Evolutionary conservation across 495 filamentous ascomycete species (phyloP).

Genomic region (Hamigera avellanea): DNA sequence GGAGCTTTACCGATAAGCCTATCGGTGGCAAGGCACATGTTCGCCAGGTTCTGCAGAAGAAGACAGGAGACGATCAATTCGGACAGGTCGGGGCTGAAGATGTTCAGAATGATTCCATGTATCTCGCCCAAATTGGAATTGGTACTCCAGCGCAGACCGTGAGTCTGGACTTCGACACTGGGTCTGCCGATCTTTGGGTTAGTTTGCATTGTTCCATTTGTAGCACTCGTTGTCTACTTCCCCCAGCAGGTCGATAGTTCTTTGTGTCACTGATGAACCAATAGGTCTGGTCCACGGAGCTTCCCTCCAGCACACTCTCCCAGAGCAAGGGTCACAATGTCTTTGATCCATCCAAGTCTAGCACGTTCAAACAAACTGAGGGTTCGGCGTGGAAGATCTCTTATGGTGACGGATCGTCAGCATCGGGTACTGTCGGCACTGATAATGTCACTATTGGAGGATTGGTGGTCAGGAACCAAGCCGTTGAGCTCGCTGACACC

Average conservation of each 20-base stretch:
- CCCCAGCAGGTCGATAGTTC: not conserved
- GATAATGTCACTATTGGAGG: conserved; percentile 58
- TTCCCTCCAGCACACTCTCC: conserved; percentile 28
- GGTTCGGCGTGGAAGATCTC: conserved; percentile 55
- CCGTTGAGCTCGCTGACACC: conserved; percentile 56
- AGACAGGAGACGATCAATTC: conserved; percentile 20
- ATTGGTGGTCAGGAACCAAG: conserved; percentile 55
- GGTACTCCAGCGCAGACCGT: conserved; percentile 59
- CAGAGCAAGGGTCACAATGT: conserved; percentile 28
- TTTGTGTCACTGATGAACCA: conserved; percentile 3
- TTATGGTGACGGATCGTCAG: conserved; percentile 62
- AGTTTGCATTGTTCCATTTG: conserved; percentile 6
- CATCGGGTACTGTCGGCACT: conserved; percentile 60
- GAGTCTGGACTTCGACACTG: conserved; percentile 66
- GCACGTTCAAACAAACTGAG: conserved; percentile 41
- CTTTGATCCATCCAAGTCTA: conserved; percentile 50
- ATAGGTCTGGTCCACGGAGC: conserved; percentile 51
- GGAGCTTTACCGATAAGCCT: conserved; percentile 25
- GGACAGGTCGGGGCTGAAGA: conserved; percentile 60
- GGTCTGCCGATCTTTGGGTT: conserved; percentile 72
- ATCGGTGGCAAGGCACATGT: conserved; percentile 35
- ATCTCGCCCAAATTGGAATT: conserved; percentile 54
- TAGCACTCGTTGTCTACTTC: too few relatives aligned
- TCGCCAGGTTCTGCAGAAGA: conserved; percentile 41
- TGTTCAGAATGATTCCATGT: conserved; percentile 60